phyloP scores from a whole-genome alignment of 2,329 filamentous ascomycete species.

The Bipolaris oryzae region DNA sequence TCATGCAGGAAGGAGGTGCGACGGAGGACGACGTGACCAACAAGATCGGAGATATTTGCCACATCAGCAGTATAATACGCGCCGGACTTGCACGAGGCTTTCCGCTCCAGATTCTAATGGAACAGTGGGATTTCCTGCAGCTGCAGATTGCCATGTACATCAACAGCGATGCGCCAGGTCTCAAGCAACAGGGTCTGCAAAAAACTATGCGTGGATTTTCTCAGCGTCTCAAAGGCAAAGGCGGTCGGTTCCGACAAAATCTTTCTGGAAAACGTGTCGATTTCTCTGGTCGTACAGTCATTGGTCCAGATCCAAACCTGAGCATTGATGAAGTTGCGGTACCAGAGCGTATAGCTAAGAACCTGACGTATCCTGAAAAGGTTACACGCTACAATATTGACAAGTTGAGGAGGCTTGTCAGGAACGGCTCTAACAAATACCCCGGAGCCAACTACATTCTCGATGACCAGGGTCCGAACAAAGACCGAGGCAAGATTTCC shows the following conservation, averaged over 20 bases:
- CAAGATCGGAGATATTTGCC: slow-evolving; percentile 95
- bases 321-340: slow-evolving; percentile 93
- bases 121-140: slow-evolving; percentile 97
- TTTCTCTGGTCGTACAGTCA: slow-evolving; percentile 96
- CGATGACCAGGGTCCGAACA: slow-evolving; percentile 62
- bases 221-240: slow-evolving; percentile 94
- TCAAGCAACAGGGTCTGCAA: slow-evolving; percentile 85
- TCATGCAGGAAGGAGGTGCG: slow-evolving; percentile 88
- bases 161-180: slow-evolving; percentile 91
- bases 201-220: slow-evolving; percentile 93
- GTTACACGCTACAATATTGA: slow-evolving; percentile 84
- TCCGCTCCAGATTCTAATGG: slow-evolving; percentile 87
- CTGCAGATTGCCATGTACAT: slow-evolving; percentile 97
- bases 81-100: slow-evolving; percentile 83
- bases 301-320: slow-evolving; percentile 94
- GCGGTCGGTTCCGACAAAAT: slow-evolving; percentile 95
- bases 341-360: slow-evolving; percentile 89
- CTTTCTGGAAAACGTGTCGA: slow-evolving; percentile 97
- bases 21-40: slow-evolving; percentile 97
- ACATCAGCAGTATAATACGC: slow-evolving; percentile 85
- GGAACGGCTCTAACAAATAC: slow-evolving; percentile 77
- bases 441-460: slow-evolving; percentile 86
- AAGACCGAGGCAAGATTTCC: slow-evolving; percentile 66
- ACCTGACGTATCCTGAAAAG: slow-evolving; percentile 91
- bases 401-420: slow-evolving; percentile 75